These are phyloP conservation scores for Antitrichia curtipendula DNA, from an alignment of 225 moss, liverwort and hornwort genomes.

Conservation along the genomic window DNA sequence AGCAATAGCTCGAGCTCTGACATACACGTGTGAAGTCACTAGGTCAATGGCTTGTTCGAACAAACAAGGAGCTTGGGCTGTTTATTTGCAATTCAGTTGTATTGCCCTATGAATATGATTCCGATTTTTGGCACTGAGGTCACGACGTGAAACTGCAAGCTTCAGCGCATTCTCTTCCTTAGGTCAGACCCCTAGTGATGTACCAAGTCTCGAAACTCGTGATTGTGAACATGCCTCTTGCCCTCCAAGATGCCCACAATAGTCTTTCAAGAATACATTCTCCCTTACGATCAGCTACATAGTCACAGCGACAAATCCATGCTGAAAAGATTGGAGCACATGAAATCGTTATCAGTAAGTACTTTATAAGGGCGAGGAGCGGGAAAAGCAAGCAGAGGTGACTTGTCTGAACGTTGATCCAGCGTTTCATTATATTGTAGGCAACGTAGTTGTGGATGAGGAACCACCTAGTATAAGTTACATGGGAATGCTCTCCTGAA, in stretches of 20 bases:
- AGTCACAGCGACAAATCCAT: neutral
- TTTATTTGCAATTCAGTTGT: neutral
- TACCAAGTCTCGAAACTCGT: neutral
- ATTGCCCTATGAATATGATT: neutral
- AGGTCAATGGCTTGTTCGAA: neutral
- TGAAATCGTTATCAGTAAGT: neutral
- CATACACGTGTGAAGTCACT: neutral
- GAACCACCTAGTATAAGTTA: neutral
- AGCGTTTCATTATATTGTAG: neutral
- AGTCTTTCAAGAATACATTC: neutral
- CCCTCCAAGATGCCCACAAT: neutral
- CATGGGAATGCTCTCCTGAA: neutral
- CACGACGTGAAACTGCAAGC: neutral
- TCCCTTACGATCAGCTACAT: neutral
- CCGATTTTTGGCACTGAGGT: neutral
- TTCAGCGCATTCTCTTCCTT: neutral
- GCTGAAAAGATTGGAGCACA: neutral
- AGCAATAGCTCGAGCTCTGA: too few relatives aligned
- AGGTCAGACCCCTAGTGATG: neutral
- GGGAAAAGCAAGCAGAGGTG: neutral
- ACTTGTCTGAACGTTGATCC: neutral
- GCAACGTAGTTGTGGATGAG: neutral
- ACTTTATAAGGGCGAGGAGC: neutral
- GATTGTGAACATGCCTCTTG: neutral
- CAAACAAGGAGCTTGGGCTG: too few relatives aligned